Evolutionary conservation across 495 filamentous ascomycete genomes (phyloP).

Genomic region (Aspergillus panamensis): DNA sequence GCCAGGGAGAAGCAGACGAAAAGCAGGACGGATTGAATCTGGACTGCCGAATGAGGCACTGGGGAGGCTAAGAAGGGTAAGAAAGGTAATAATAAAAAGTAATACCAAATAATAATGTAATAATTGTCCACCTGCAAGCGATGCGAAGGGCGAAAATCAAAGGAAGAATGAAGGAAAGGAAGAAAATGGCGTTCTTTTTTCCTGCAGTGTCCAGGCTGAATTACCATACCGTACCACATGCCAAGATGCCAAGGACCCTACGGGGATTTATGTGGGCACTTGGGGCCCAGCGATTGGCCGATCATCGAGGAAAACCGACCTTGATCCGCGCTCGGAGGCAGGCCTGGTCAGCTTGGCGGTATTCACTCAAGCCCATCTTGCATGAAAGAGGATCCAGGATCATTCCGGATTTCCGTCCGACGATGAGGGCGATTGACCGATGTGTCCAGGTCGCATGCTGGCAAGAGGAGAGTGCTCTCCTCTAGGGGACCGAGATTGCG

Average conservation of each 20-base stretch:
- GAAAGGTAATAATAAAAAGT: too few species aligned
- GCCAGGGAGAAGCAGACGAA: neutral
- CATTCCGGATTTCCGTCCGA: neutral
- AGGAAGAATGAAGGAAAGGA: neutral
- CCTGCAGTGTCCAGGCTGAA: slow-evolving; percentile 9
- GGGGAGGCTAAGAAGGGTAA: too few species aligned
- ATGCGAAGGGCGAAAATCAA: neutral
- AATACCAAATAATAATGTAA: too few species aligned
- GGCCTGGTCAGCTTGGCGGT: slow-evolving; percentile 21
- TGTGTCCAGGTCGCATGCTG: neutral
- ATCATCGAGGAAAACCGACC: neutral
- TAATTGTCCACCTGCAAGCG: neutral
- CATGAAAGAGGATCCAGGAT: neutral
- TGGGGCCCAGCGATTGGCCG: slow-evolving; percentile 19
- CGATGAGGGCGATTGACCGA: too few species aligned
- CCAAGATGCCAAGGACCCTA: slow-evolving; percentile 39
- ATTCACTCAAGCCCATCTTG: slow-evolving; percentile 4
- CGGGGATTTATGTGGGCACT: slow-evolving; percentile 20
- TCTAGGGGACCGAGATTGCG: too few species aligned
- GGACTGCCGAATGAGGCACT: neutral
- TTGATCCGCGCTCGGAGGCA: slow-evolving; percentile 31
- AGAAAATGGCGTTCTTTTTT: slow-evolving; percentile 1
- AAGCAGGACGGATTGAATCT: neutral
- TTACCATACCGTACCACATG: slow-evolving; percentile 27
- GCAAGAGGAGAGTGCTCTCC: neutral